Conservation (phyloP, 768 basidiomycete genomes). For the Mycena polygramma region DNA sequence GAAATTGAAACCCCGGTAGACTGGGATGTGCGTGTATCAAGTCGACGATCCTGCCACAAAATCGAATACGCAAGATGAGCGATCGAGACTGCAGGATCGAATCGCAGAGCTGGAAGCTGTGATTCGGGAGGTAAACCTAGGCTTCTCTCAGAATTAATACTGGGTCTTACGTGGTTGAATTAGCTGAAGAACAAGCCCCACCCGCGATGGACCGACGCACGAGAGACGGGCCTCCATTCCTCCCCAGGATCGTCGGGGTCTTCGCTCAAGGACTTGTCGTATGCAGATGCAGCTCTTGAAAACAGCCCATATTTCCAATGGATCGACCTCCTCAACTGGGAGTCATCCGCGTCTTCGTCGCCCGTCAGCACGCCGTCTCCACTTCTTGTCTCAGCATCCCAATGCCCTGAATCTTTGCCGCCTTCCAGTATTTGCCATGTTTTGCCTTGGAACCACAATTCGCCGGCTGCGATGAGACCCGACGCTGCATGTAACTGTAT, state of each 20-base stretch:
- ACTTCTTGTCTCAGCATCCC: conserved; percentile 42
- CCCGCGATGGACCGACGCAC: conserved; percentile 65
- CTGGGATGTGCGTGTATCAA: conserved; percentile 87
- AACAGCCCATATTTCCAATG: conserved; percentile 8
- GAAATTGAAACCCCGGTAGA: conserved; percentile 55
- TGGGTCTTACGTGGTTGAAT: conserved; percentile 44
- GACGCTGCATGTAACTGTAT: conserved; percentile 57
- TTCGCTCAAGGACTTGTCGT: conserved; percentile 27
- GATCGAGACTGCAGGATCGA: conserved; percentile 74
- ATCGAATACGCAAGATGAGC: conserved; percentile 69
- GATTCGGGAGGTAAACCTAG: conserved; percentile 73
- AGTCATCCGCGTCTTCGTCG: conserved; percentile 44
- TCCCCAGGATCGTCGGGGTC: conserved; percentile 17
- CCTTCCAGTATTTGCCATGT: conserved; percentile 48
- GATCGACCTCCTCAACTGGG: conserved; percentile 39
- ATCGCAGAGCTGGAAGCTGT: conserved; percentile 89
- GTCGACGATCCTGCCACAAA: conserved; percentile 80
- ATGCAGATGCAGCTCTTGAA: not conserved
- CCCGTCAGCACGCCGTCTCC: conserved; percentile 55
- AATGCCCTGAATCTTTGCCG: conserved; percentile 56
- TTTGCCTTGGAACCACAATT: conserved; percentile 41
- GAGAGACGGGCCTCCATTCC: conserved; percentile 43
- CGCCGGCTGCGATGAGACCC: conserved; percentile 34
- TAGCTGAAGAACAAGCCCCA: conserved; percentile 83
- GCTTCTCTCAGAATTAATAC: conserved; percentile 49